Conservation (phyloP, 805 yeast species). For the Pichia californica region DNA sequence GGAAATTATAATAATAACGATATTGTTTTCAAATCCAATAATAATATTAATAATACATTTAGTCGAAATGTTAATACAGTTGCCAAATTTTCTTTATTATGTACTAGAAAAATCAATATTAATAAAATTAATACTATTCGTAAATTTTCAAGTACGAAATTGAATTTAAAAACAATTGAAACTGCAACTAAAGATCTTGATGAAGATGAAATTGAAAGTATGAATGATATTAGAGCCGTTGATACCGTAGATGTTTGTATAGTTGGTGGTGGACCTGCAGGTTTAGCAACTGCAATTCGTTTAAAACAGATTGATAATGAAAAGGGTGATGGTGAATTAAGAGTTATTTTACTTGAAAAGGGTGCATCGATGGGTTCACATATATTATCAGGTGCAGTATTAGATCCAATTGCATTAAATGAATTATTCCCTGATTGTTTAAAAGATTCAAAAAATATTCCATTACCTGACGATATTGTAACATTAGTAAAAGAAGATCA, state of each 20-base stretch:
- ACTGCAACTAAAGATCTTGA: constrained; percentile 24
- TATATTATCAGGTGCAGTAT: constrained; percentile 86
- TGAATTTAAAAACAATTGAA: constrained; percentile 18
- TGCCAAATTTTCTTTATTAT: too few species aligned
- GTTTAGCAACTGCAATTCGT: constrained; percentile 86
- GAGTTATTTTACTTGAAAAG: constrained; percentile 88
- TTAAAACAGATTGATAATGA: constrained; percentile 75
- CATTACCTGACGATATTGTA: constrained; percentile 68
- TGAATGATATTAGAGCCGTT: constrained; percentile 63
- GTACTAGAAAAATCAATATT: too few species aligned
- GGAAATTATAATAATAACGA: too few species aligned
- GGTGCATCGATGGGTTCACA: constrained; percentile 93
- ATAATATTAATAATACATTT: too few species aligned
- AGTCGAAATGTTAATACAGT: too few species aligned
- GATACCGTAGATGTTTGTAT: constrained; percentile 92
- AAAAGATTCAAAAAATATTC: constrained; percentile 47
- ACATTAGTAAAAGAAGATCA: constrained; percentile 73
- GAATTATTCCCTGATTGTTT: constrained; percentile 77
- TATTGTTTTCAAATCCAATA: too few species aligned
- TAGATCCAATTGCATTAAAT: constrained; percentile 82
- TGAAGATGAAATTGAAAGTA: constrained; percentile 39
- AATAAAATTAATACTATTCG: too few species aligned
- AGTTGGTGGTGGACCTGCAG: constrained; percentile 98
- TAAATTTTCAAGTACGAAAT: background rate
- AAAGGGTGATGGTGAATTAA: constrained; percentile 48